These are phyloP conservation scores for Sclerotinia spermophila DNA, from an alignment of 2,329 filamentous ascomycete species.

Conservation along the genomic window DNA sequence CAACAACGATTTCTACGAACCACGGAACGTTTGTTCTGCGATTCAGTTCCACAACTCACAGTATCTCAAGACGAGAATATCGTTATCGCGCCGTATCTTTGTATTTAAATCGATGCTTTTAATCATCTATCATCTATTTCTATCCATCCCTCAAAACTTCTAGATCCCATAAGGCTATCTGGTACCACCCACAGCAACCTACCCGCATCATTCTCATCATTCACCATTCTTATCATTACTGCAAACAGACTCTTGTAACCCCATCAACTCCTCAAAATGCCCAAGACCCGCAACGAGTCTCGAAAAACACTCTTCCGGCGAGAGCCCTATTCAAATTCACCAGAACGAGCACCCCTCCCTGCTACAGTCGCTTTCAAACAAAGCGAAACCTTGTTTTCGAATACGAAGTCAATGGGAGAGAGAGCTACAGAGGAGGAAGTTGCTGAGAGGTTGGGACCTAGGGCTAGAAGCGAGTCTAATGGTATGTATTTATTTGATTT, in stretches of 20 bases:
- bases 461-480: neutral
- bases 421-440: neutral
- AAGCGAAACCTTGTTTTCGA: neutral
- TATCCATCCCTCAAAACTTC: neutral
- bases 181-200: neutral
- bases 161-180: neutral
- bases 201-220: neutral
- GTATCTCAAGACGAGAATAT: neutral
- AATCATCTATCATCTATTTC: neutral
- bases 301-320: neutral
- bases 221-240: neutral
- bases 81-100: neutral
- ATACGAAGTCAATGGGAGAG: neutral
- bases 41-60: neutral
- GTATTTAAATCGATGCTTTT: neutral
- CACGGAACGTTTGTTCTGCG: neutral
- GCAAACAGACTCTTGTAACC: neutral
- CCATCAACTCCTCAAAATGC: neutral
- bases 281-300: neutral
- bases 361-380: neutral
- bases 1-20: neutral
- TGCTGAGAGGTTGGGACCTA: rapidly evolving
- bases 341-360: neutral
- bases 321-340: neutral
- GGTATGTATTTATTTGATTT: neutral